Conservation (phyloP, 495 filamentous ascomycete genomes). For the Neurospora sp. region DNA sequence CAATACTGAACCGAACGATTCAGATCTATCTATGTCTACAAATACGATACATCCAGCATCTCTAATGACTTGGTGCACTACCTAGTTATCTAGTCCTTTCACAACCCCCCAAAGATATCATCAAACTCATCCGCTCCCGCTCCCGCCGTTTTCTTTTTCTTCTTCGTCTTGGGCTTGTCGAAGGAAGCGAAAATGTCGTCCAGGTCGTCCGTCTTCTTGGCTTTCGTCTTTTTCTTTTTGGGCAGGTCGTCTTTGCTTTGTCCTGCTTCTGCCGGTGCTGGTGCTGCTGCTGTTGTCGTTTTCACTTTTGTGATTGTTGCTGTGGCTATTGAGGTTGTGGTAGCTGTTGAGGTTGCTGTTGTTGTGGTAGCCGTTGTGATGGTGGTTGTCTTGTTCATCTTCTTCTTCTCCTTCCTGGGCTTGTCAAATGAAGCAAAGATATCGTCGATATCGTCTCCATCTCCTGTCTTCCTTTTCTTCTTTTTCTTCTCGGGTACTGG, state of each 20-base stretch:
- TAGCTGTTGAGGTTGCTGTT: background rate
- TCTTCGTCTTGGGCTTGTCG: conserved; percentile 14
- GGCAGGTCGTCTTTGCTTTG: background rate
- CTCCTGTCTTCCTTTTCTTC: conserved; percentile 18
- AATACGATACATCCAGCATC: background rate
- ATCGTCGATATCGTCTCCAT: conserved; percentile 18
- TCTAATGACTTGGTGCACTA: background rate
- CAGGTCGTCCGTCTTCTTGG: conserved; percentile 18
- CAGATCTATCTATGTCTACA: too few relatives aligned
- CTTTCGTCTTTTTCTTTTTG: conserved; percentile 3
- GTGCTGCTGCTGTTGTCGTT: background rate
- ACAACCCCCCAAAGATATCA: conserved; percentile 18
- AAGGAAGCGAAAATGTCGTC: conserved; percentile 25
- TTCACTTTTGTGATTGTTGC: background rate
- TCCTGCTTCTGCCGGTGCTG: background rate
- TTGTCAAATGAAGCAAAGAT: conserved; percentile 11
- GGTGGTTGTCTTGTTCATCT: conserved; percentile 4
- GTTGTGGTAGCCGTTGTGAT: background rate
- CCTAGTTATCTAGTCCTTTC: background rate
- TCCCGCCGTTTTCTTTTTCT: conserved; percentile 8
- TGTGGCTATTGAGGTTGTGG: background rate
- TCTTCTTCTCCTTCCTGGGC: conserved; percentile 9
- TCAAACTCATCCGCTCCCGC: conserved; percentile 19
- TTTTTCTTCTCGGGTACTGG: conserved; percentile 4
- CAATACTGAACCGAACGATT: too few relatives aligned